phyloP scores from a whole-genome alignment of 2,329 filamentous ascomycete species.

The Colletotrichum musicola region DNA sequence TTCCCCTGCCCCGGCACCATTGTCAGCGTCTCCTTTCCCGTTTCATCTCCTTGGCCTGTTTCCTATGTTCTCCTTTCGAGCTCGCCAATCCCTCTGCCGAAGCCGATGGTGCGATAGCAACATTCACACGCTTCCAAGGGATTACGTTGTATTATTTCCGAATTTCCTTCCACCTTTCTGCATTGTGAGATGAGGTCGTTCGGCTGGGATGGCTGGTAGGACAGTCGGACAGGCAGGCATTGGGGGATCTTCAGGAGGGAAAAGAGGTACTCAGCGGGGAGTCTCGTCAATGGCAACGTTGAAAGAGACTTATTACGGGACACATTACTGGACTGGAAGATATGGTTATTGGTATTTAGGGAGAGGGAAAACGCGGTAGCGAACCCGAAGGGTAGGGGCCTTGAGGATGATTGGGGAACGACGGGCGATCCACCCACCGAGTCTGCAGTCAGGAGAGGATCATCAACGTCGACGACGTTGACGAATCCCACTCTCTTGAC shows the following conservation, averaged over 20 bases:
- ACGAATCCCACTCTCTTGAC: neutral
- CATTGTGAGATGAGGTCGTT: slow-evolving; percentile 16
- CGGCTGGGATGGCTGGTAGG: slow-evolving; percentile 3
- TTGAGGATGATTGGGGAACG: slow-evolving; percentile 27
- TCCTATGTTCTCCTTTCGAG: slow-evolving; percentile 38
- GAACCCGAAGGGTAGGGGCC: neutral
- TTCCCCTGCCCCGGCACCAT: neutral
- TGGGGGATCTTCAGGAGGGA: neutral
- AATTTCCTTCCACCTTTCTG: slow-evolving; percentile 22
- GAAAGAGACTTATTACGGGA: neutral
- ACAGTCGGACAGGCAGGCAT: slow-evolving; percentile 4
- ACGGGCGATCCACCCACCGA: slow-evolving; percentile 11
- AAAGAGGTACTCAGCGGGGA: neutral
- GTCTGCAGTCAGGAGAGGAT: neutral
- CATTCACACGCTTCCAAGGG: neutral
- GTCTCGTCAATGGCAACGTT: slow-evolving; percentile 1
- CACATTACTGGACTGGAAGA: slow-evolving; percentile 8
- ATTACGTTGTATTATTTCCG: slow-evolving; percentile 24
- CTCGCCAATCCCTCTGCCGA: slow-evolving; percentile 15
- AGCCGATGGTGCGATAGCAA: neutral
- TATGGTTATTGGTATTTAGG: slow-evolving; percentile 1
- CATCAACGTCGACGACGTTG: neutral
- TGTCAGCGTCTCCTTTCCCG: slow-evolving; percentile 18
- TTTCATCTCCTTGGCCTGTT: slow-evolving; percentile 23
- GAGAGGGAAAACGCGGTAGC: slow-evolving; percentile 14